phyloP scores from a whole-genome alignment of 2,329 filamentous ascomycete species.

The Pyrenochaeta sp. region DNA sequence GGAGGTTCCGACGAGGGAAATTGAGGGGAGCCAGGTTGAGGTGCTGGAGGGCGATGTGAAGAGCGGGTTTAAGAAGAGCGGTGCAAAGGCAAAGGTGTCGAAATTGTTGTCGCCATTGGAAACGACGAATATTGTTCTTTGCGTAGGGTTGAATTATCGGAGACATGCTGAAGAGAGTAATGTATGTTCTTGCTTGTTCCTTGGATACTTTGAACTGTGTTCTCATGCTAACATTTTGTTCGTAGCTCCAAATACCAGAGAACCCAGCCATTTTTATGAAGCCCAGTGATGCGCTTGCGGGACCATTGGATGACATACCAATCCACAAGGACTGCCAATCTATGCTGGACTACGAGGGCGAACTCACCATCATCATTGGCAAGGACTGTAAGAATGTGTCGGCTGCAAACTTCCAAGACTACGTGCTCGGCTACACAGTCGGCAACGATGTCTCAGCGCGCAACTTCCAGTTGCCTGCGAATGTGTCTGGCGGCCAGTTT shows the following conservation, averaged over 20 bases:
- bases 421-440: constrained; percentile 69
- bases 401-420: constrained; percentile 64
- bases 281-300: constrained; percentile 43
- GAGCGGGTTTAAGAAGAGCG: constrained; percentile 40
- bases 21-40: constrained; percentile 39
- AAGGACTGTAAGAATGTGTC: constrained; percentile 48
- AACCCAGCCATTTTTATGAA: constrained; percentile 48
- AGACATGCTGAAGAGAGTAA: constrained; percentile 44
- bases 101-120: constrained; percentile 43
- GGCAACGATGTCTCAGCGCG: constrained; percentile 70
- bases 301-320: constrained; percentile 38
- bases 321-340: constrained; percentile 42
- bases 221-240: constrained; percentile 1
- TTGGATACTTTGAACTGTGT: background rate
- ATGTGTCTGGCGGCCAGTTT: constrained; percentile 46
- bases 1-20: constrained; percentile 37
- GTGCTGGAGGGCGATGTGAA: constrained; percentile 38
- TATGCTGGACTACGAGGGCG: constrained; percentile 48
- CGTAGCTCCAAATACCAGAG: constrained; percentile 35
- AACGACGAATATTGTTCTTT: constrained; percentile 39
- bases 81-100: constrained; percentile 30
- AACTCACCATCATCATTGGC: constrained; percentile 45
- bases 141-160: constrained; percentile 47
- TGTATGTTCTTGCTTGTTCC: constrained; percentile 15
- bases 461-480: constrained; percentile 55